phyloP scores from a whole-genome alignment of 106 monocot genomes.

The Gastrodia elata region DNA sequence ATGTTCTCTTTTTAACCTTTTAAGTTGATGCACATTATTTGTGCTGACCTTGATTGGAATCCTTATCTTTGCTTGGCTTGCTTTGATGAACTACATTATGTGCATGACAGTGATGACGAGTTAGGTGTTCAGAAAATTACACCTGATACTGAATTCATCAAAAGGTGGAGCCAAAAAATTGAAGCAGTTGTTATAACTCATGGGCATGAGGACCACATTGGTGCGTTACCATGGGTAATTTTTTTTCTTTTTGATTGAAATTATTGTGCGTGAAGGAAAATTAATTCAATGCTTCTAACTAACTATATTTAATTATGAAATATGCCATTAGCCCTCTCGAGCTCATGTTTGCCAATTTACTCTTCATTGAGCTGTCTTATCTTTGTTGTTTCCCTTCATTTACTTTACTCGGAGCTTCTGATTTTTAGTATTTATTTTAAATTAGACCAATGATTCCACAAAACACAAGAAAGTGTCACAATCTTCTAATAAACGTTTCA shows the following conservation, averaged over 20 bases:
- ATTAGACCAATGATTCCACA: too few relatives aligned
- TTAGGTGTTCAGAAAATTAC: constrained; percentile 93
- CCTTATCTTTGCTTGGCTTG: not conserved
- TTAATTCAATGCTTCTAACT: not conserved
- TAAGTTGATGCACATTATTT: not conserved
- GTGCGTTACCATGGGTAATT: constrained; percentile 99
- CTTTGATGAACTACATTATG: constrained; percentile 8
- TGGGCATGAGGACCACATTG: constrained; percentile 99
- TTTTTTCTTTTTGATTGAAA: constrained; percentile 23
- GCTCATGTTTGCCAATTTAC: not conserved
- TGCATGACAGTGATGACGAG: constrained; percentile 68
- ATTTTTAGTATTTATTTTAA: not conserved
- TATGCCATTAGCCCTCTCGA: not conserved
- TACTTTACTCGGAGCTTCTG: not conserved
- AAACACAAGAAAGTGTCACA: too few relatives aligned
- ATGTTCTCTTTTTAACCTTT: not conserved
- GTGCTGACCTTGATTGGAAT: not conserved
- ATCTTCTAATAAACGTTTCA: too few relatives aligned
- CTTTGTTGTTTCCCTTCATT: not conserved
- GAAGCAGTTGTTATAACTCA: constrained; percentile 96
- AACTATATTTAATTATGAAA: not conserved
- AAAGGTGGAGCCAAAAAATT: constrained; percentile 98
- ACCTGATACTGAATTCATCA: constrained; percentile 94
- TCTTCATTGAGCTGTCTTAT: not conserved
- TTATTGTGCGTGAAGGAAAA: constrained; percentile 1